Base-by-base conservation (phyloP, 225 moss, liverwort and hornwort genomes). In the Bryum argenteum region DNA sequence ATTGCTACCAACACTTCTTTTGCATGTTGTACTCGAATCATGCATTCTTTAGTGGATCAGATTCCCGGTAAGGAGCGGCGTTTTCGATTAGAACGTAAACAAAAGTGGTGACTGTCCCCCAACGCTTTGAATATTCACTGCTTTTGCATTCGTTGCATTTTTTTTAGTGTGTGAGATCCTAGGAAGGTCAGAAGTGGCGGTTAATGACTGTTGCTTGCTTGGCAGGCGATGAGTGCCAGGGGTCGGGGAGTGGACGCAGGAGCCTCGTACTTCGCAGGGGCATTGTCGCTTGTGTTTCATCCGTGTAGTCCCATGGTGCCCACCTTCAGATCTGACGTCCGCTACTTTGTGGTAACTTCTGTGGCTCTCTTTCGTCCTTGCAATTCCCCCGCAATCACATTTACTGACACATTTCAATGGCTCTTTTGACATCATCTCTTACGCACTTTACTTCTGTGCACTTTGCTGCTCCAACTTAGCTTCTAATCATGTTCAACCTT, bases 321-420 rank as follows among this genome's bases (percentile, higher is more conserved):
- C 44, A 97, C 96, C 48, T 97, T 97, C 76, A 84, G 96, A 59
- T 93, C 96, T 9, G 96, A 96, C 80, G 63, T 96, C 66, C 96
- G 96, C 70, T 97, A 93, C 79, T 97, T 97, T 68, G 89, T 85
- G 85, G 95, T 95, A 47, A 51, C 63, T 22, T 95, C 42, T 56
- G 63, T 22, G 65, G 55, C 37, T 61, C 54, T 16, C 10, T 65
- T 1, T 54, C 21, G 14, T 54, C 68, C 48, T 59, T 18, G 50
- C 24, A 23, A 55, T 61, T 17, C 6, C 6, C n/a, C 1, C 6
- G 1, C 1, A 13, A 4, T 1, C 6, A 48, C 17, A 15, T 13
- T 14, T 45, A 48, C 17, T 48, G 8, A 48, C 48, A 48, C 17
- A 47, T 14, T 14, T 47, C 15, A 47, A 47, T 14, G 17, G 8